Conservation (phyloP, 1,284 basidiomycete genomes). For the Ganoderma lucidum region DNA sequence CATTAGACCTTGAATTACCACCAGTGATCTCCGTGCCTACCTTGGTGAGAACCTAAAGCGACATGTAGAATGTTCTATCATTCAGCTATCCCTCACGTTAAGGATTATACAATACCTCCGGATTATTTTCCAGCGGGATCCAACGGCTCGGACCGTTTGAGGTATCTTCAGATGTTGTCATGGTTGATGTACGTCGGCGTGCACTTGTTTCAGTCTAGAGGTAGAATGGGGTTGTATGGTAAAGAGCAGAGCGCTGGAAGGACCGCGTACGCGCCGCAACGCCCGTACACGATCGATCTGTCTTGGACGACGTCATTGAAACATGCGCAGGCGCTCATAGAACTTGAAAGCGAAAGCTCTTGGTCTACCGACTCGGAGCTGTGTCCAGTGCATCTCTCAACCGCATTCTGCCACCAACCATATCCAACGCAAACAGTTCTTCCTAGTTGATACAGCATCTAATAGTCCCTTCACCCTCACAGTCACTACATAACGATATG, state of each 20-base stretch:
- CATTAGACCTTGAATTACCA: neutral
- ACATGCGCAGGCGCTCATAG: neutral
- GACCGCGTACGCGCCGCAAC: neutral
- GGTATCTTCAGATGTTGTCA: slow-evolving; percentile 14
- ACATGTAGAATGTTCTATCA: neutral
- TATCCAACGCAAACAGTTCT: neutral
- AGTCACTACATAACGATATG: neutral
- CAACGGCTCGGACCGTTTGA: slow-evolving; percentile 17
- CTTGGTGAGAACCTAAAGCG: slow-evolving; percentile 25
- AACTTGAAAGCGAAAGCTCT: neutral
- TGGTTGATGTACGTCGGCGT: neutral
- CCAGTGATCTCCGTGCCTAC: neutral
- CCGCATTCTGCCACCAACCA: neutral
- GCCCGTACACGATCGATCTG: no score
- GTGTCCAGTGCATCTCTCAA: neutral
- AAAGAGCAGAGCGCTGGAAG: neutral
- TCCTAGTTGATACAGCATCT: slow-evolving; percentile 22
- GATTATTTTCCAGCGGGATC: slow-evolving; percentile 33
- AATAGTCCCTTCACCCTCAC: neutral
- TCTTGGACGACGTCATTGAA: slow-evolving; percentile 7
- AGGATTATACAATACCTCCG: slow-evolving; percentile 19
- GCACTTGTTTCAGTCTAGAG: neutral
- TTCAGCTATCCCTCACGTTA: neutral
- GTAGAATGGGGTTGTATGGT: neutral
- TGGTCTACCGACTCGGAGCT: no score